These are phyloP conservation scores for Lactarius vividus DNA, from an alignment of 768 basidiomycete genomes.

Conservation along the genomic window DNA sequence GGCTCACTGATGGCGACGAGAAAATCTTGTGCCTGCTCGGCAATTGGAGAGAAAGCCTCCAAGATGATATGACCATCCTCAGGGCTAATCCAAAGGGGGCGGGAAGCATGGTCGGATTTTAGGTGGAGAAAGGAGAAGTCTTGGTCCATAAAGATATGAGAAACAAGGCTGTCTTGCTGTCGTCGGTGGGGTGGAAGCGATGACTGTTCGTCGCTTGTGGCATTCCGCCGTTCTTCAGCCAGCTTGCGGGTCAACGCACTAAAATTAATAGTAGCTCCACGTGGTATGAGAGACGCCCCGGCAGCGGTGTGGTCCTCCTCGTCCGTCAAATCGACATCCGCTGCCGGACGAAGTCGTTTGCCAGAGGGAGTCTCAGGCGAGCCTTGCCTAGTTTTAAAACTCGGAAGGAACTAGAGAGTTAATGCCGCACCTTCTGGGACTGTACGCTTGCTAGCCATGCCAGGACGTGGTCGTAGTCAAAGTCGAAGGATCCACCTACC, in stretches of 20 bases:
- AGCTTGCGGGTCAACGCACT: slow-evolving; percentile 79
- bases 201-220: slow-evolving; percentile 43
- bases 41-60: slow-evolving; percentile 96
- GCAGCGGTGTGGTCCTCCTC: slow-evolving; percentile 51
- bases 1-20: slow-evolving; percentile 97
- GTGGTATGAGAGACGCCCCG: slow-evolving; percentile 51
- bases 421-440: slow-evolving; percentile 32
- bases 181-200: slow-evolving; percentile 63
- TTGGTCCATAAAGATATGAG: slow-evolving; percentile 79
- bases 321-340: slow-evolving; percentile 58
- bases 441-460: slow-evolving; percentile 24
- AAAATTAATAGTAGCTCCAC: slow-evolving; percentile 81
- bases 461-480: neutral
- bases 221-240: slow-evolving; percentile 53
- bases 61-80: slow-evolving; percentile 92
- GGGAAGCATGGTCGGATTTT: slow-evolving; percentile 86
- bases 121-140: slow-evolving; percentile 86
- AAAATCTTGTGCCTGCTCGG: slow-evolving; percentile 98
- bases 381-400: slow-evolving; percentile 18
- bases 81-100: slow-evolving; percentile 96
- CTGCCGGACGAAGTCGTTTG: slow-evolving; percentile 44
- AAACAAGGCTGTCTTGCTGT: slow-evolving; percentile 73
- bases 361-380: slow-evolving; percentile 33
- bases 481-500: neutral
- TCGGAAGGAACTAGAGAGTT: neutral